Percentiles rank a stretch among this genome's conserved stretches.
Conservation (phyloP, 2,329 filamentous ascomycete genomes). For the Calonectria pteridis region DNA sequence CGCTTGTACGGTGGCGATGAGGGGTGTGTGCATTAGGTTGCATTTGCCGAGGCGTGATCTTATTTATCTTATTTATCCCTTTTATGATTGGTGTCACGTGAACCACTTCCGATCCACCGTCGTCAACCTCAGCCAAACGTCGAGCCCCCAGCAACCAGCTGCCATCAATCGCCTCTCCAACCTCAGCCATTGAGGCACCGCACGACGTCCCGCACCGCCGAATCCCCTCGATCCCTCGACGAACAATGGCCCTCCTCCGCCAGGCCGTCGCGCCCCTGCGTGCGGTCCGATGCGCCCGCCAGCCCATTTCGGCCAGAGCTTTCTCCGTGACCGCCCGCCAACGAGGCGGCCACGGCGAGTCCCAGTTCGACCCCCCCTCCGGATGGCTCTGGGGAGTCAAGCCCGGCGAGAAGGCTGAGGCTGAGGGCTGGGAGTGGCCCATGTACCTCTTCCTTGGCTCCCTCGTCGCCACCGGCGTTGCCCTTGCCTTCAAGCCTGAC, state of each 20-base stretch:
- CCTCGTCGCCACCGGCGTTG: slow-evolving; percentile 78
- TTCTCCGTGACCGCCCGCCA: slow-evolving; percentile 61
- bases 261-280: slow-evolving; percentile 53
- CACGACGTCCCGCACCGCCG: slow-evolving; percentile 39
- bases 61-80: slow-evolving; percentile 24
- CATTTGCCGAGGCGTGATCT: slow-evolving; percentile 17
- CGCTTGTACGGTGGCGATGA: neutral
- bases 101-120: slow-evolving; percentile 39
- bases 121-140: slow-evolving; percentile 36
- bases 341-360: slow-evolving; percentile 63
- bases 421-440: slow-evolving; percentile 94
- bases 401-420: slow-evolving; percentile 94
- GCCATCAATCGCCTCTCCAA: slow-evolving; percentile 38
- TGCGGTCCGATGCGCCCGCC: slow-evolving; percentile 53
- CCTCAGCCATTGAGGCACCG: slow-evolving; percentile 47
- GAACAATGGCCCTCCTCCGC: slow-evolving; percentile 53
- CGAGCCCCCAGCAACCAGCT: slow-evolving; percentile 35
- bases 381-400: slow-evolving; percentile 96
- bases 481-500: slow-evolving; percentile 97
- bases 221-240: slow-evolving; percentile 32
- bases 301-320: slow-evolving; percentile 49
- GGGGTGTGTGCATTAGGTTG: slow-evolving; percentile 18
- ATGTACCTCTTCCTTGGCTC: slow-evolving; percentile 89
- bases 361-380: slow-evolving; percentile 88
- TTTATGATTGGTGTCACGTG: slow-evolving; percentile 38